A percentile compares a stretch with the other conserved stretches of the same genome.
Evolutionary conservation across 2,329 filamentous ascomycete genomes (phyloP).

Genomic region (Alternaria tenuissima): DNA sequence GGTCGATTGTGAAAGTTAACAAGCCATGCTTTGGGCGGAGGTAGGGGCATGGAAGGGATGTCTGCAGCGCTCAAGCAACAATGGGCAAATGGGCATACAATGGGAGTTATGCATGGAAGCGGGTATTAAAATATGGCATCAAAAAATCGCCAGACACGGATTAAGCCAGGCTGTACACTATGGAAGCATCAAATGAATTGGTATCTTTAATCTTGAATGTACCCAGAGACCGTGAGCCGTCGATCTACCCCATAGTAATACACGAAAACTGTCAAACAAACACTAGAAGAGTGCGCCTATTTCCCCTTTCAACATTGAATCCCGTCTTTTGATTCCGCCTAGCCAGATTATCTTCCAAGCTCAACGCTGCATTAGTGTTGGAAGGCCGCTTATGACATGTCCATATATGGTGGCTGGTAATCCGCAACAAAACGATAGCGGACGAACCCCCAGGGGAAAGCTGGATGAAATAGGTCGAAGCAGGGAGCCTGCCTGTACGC

Average conservation of each 20-base stretch:
- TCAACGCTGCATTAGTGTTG: not conserved
- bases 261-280: not conserved
- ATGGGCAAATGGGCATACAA: not conserved
- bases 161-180: constrained; percentile 12
- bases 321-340: not conserved
- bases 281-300: not conserved
- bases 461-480: not conserved
- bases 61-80: not conserved
- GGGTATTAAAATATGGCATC: not conserved
- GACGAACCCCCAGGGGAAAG: not conserved
- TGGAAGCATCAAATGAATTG: constrained; percentile 19
- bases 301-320: not conserved
- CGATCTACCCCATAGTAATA: constrained; percentile 6
- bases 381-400: not conserved
- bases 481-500: not conserved
- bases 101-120: not conserved
- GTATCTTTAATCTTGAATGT: constrained; percentile 25
- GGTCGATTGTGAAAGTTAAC: not conserved
- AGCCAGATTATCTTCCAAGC: not conserved
- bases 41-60: not conserved
- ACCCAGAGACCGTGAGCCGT: constrained; percentile 2
- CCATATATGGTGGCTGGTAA: not conserved
- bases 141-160: not conserved
- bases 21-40: not conserved
- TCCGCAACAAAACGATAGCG: not conserved